These are phyloP conservation scores for Hygrocybe punicea DNA, from an alignment of 768 basidiomycete species.

Conservation along the genomic window DNA sequence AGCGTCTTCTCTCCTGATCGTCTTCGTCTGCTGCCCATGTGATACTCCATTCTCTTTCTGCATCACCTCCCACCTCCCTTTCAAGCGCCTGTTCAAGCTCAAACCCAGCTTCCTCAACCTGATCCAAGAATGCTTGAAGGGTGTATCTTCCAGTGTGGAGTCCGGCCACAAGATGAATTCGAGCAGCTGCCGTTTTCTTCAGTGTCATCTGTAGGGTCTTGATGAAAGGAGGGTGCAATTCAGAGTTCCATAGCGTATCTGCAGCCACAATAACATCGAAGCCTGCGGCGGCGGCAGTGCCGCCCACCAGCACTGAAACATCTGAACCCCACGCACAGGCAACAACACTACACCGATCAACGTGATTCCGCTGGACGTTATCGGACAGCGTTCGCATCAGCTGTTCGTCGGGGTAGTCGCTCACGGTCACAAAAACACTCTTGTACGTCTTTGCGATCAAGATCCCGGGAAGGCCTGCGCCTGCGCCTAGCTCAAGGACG, in stretches of 20 bases:
- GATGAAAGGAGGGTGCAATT: constrained; percentile 53
- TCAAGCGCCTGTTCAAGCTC: constrained; percentile 46
- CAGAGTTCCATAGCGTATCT: constrained; percentile 76
- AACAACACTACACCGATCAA: constrained; percentile 47
- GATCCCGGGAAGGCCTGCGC: constrained; percentile 72
- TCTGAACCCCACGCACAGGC: constrained; percentile 68
- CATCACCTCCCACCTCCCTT: constrained; percentile 41
- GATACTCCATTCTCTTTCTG: constrained; percentile 50
- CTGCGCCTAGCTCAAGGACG: constrained; percentile 73
- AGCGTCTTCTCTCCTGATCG: constrained; percentile 63
- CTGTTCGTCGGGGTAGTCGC: constrained; percentile 68
- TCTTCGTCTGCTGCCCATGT: constrained; percentile 52
- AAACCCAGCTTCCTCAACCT: constrained; percentile 41
- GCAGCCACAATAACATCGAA: constrained; percentile 71
- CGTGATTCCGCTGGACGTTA: constrained; percentile 55
- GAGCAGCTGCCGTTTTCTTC: constrained; percentile 40
- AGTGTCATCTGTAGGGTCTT: constrained; percentile 50
- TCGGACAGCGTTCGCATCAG: constrained; percentile 56
- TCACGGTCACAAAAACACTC: constrained; percentile 46
- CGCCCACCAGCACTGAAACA: constrained; percentile 26
- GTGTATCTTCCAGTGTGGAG: constrained; percentile 76
- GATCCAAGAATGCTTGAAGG: constrained; percentile 55
- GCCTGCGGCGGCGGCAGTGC: constrained; percentile 5
- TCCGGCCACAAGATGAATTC: constrained; percentile 66
- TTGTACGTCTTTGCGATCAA: constrained; percentile 51